Evolutionary conservation across 805 yeast species (phyloP).

Genomic region (Kockiozyma suomiensis): DNA sequence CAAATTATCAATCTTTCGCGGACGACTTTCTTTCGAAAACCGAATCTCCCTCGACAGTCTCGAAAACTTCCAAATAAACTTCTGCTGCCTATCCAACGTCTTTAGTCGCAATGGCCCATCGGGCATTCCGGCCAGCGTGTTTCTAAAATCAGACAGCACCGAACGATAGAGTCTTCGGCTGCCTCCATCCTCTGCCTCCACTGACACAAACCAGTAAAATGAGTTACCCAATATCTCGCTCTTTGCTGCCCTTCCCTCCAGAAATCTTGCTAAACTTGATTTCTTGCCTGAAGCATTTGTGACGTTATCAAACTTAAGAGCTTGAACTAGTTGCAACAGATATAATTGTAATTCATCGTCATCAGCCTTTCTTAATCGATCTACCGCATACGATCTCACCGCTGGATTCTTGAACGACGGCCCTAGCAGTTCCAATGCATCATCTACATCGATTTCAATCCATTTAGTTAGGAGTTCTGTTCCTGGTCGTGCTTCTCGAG

Average conservation of each 20-base stretch:
- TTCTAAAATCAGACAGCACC: constrained; percentile 52
- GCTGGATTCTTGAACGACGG: constrained; percentile 71
- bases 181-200: constrained; percentile 74
- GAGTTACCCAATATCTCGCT: constrained; percentile 74
- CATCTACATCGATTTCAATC: constrained; percentile 79
- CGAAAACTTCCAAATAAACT: constrained; percentile 66
- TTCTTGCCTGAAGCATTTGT: constrained; percentile 27
- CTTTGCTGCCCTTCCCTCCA: constrained; percentile 68
- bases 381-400: constrained; percentile 86
- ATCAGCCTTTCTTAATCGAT: constrained; percentile 72
- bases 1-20: constrained; percentile 70
- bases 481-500: constrained; percentile 76
- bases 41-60: constrained; percentile 67
- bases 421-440: constrained; percentile 82
- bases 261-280: constrained; percentile 54
- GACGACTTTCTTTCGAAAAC: constrained; percentile 70
- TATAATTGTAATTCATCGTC: constrained; percentile 76
- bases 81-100: constrained; percentile 61
- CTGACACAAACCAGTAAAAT: constrained; percentile 89
- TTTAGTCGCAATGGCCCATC: constrained; percentile 39
- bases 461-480: constrained; percentile 69
- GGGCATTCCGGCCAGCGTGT: constrained; percentile 41
- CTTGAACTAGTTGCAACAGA: constrained; percentile 86
- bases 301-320: constrained; percentile 70
- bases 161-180: constrained; percentile 50